phyloP scores from a whole-genome alignment of 257 asterid species.

The Verbascum thapsus region DNA sequence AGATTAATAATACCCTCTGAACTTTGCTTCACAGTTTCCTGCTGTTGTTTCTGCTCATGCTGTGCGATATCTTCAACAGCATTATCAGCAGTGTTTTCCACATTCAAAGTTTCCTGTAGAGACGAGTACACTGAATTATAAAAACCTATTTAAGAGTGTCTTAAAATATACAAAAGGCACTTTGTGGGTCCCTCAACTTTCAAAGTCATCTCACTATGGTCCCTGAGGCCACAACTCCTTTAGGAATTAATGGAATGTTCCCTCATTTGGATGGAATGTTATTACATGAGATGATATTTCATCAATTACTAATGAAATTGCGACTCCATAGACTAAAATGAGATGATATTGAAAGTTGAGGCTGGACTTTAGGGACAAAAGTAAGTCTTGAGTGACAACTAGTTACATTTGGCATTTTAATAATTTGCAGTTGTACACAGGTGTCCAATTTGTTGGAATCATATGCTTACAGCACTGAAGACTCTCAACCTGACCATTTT shows the following conservation, averaged over 20 bases:
- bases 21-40: conserved; percentile 36
- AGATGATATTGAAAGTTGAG: too few relatives aligned
- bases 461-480: background rate
- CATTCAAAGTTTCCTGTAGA: conserved; percentile 46
- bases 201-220: too few relatives aligned
- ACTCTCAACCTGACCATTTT: conserved; percentile 1
- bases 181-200: too few relatives aligned
- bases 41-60: conserved; percentile 37
- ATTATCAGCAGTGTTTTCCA: conserved; percentile 40
- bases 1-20: conserved; percentile 35
- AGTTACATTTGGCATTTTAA: too few relatives aligned
- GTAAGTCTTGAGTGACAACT: too few relatives aligned
- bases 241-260: too few relatives aligned
- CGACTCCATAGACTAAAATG: too few relatives aligned
- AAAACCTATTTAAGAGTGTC: conserved; percentile 1
- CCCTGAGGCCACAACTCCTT: too few relatives aligned
- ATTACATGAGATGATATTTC: too few relatives aligned
- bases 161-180: background rate
- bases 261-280: too few relatives aligned
- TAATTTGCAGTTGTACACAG: background rate
- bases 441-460: background rate
- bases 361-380: too few relatives aligned
- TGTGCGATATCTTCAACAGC: conserved; percentile 33
- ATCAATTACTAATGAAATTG: too few relatives aligned
- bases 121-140: conserved; percentile 24